These are phyloP conservation scores for Pseudognaphalium luteoalbum DNA, from an alignment of 129 eudicot genomes.

Conservation along the genomic window DNA sequence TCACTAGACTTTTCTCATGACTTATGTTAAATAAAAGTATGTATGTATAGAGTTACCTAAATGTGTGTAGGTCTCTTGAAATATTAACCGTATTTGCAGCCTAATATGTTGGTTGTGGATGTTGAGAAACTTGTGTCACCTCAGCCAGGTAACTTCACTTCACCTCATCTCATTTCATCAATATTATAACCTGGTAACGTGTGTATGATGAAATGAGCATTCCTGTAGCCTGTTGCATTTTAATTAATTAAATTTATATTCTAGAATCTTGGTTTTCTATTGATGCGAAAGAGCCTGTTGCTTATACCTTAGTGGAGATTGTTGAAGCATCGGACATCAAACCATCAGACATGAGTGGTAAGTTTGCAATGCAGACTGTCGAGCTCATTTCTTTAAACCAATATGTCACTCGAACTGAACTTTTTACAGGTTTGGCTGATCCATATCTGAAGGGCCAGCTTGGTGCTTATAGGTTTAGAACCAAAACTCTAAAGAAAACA, in stretches of 20 bases:
- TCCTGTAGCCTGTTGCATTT: background rate
- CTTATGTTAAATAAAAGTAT: background rate
- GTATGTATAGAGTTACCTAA: too few species aligned
- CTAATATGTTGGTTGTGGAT: conserved; percentile 98
- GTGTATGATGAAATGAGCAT: background rate
- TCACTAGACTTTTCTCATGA: conserved; percentile 3
- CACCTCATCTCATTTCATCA: background rate
- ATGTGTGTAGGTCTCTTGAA: background rate
- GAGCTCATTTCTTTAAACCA: background rate
- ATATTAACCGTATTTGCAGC: conserved; percentile 39
- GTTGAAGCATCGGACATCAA: conserved; percentile 80
- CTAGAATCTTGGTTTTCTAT: conserved; percentile 82
- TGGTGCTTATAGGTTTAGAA: conserved; percentile 81
- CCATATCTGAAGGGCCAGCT: conserved; percentile 92
- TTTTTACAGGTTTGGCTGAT: conserved; percentile 76
- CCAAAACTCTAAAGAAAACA: conserved; percentile 76
- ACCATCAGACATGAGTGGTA: conserved; percentile 82
- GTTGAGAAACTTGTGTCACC: conserved; percentile 80
- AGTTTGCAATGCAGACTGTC: conserved; percentile 13
- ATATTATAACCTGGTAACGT: background rate
- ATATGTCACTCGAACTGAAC: conserved; percentile 3
- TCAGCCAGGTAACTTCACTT: conserved; percentile 52
- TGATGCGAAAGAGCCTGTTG: conserved; percentile 87
- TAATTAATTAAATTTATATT: background rate
- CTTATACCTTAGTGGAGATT: conserved; percentile 66